Base-by-base conservation (phyloP, 1,139 yeast species). In the Magnusiomyces ingens region DNA sequence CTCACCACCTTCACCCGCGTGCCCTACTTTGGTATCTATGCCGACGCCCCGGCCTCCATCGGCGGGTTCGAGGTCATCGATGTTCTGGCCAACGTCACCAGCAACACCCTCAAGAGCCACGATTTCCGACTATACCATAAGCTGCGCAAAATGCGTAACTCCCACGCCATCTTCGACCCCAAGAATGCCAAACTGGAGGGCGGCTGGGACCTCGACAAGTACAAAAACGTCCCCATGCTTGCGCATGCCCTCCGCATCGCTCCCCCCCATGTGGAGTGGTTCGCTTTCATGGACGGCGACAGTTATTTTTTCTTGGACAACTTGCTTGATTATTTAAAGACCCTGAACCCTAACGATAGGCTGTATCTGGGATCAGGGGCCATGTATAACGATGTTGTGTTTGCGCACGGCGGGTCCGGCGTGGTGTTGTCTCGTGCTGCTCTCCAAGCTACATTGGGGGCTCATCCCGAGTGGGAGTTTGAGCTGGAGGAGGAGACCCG, bases 351-450 rank as follows among this genome's bases (percentile, higher is more conserved):
- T 22, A 55, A 57, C n/a, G 55, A 65, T 47, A 62, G 67, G 29
- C 56, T 61, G 22, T 69, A 68, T 57, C 51, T 68, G 53, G 73
- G 73, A 21, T 65, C 71, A 1, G 56, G 61, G 3, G 68, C 65
- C 22, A 53, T 58, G 44, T 51, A 53, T 21, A 61, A 57, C 15
- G 55, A 50, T 15, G 15, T 35, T 10, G 40, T 15, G 2, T 71
- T 70, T 59, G 75, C 72, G 3, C 71, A 70, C 52, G 74, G 74
- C 2, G 74, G 74, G 13, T 62, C 70, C 10, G 74, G 70, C 2
- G 70, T 70, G 2, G 67, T 70, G 4, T 54, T 71, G 8, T 69
- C 73, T 3, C 61, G 63, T 1, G 69, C 61, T 4, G 67, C 70
- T 1, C 62, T 71, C 67, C 57, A 62, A 45, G 57, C 57, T 35